A percentile compares a stretch with the other conserved stretches of the same genome.
These are phyloP conservation scores for Amanita molliuscula DNA, from an alignment of 768 basidiomycete genomes.

Conservation along the genomic window DNA sequence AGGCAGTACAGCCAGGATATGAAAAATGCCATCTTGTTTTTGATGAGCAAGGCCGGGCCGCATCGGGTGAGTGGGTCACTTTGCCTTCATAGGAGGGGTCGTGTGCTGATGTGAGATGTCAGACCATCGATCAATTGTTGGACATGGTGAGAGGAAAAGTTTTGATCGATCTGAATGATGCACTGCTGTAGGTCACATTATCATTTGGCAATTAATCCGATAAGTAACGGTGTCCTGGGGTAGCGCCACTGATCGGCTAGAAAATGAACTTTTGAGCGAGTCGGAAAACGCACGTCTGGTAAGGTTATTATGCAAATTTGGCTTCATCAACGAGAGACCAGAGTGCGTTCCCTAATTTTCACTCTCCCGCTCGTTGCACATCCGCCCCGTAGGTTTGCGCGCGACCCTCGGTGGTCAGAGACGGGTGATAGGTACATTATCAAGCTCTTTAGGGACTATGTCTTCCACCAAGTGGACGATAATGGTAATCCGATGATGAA, in stretches of 20 bases:
- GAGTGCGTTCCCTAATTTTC: constrained; percentile 50
- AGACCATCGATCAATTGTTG: constrained; percentile 70
- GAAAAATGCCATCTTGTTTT: constrained; percentile 68
- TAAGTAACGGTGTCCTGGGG: not conserved
- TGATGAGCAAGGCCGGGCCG: constrained; percentile 61
- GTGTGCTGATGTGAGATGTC: not conserved
- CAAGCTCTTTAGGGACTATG: constrained; percentile 96
- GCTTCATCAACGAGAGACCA: constrained; percentile 98
- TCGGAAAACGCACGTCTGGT: constrained; percentile 92
- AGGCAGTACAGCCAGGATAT: constrained; percentile 74
- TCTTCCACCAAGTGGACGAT: constrained; percentile 96
- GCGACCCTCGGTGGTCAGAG: constrained; percentile 94
- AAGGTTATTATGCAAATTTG: constrained; percentile 84
- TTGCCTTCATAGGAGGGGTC: not conserved
- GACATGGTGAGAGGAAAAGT: constrained; percentile 68
- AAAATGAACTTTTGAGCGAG: constrained; percentile 77
- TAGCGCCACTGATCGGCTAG: constrained; percentile 75
- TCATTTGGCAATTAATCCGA: not conserved
- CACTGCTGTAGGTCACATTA: constrained; percentile 43
- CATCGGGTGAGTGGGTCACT: constrained; percentile 37
- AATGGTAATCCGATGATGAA: constrained; percentile 84
- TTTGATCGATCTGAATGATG: constrained; percentile 74
- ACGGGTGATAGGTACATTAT: constrained; percentile 97
- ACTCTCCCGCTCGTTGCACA: not conserved
- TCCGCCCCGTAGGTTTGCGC: constrained; percentile 61